phyloP scores from a whole-genome alignment of 169 alveolate species.

The Cryptosporidium parvum region DNA sequence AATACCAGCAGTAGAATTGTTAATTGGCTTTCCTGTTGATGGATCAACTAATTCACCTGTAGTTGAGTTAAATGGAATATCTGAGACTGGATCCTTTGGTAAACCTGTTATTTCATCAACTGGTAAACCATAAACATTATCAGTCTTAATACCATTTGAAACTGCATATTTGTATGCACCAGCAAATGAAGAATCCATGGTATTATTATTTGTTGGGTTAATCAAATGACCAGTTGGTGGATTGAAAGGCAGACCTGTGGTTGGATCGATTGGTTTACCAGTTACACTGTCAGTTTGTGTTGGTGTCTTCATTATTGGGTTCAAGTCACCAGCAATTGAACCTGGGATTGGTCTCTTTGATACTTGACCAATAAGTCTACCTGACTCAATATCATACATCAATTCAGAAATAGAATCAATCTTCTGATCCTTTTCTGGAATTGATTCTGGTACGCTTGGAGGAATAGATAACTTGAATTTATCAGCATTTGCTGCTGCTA shows the following conservation, averaged over 20 bases:
- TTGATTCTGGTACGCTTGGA: conserved; percentile 6
- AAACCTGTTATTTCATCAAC: conserved; percentile 42
- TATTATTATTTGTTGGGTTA: conserved; percentile 39
- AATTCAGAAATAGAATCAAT: conserved; percentile 49
- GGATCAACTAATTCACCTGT: conserved; percentile 73
- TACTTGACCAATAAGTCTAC: conserved; percentile 35
- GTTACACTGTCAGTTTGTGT: conserved; percentile 32
- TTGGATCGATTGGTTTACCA: conserved; percentile 73
- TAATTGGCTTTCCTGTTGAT: conserved; percentile 41
- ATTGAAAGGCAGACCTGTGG: conserved; percentile 70
- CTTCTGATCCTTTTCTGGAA: conserved; percentile 30
- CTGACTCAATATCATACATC: conserved; percentile 40
- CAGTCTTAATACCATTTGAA: conserved; percentile 65
- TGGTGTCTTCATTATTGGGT: conserved; percentile 48
- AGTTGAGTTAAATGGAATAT: conserved; percentile 55
- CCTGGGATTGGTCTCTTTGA: conserved; percentile 70
- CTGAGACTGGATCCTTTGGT: conserved; percentile 70
- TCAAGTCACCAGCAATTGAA: conserved; percentile 61
- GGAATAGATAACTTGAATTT: conserved; percentile 56
- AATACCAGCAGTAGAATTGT: conserved; percentile 70
- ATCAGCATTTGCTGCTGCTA: conserved; percentile 68
- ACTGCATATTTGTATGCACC: conserved; percentile 49
- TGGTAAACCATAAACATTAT: conserved; percentile 49
- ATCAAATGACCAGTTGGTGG: conserved; percentile 39
- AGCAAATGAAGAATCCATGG: conserved; percentile 51